A percentile compares a stretch with the other conserved stretches of the same genome.
These are phyloP conservation scores for Endotrypanum monterogeii DNA, from an alignment of 208 protist species.

Conservation along the genomic window DNA sequence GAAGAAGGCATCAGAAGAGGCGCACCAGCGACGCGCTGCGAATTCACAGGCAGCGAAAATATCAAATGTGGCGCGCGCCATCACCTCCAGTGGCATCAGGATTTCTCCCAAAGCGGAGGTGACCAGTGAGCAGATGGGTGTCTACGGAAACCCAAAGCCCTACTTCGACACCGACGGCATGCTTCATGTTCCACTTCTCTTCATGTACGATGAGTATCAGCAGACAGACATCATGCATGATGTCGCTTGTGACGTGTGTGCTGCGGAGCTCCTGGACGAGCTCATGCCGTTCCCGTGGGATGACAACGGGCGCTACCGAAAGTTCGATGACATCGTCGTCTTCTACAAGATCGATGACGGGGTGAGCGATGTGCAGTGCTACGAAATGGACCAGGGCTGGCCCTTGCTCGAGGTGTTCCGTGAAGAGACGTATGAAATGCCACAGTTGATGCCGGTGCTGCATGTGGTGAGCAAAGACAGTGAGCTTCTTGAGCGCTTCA, in stretches of 20 bases:
- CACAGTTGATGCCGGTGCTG: slow-evolving; percentile 71
- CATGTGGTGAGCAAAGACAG: slow-evolving; percentile 71
- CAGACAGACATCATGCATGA: slow-evolving; percentile 94
- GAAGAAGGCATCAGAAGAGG: slow-evolving; percentile 34
- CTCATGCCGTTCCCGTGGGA: slow-evolving; percentile 91
- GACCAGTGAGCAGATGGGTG: slow-evolving; percentile 82
- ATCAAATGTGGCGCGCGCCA: slow-evolving; percentile 63
- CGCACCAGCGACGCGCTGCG: slow-evolving; percentile 32
- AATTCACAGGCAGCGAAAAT: slow-evolving; percentile 55
- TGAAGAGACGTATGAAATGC: slow-evolving; percentile 74
- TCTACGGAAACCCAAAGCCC: slow-evolving; percentile 73
- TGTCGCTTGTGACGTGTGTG: slow-evolving; percentile 75
- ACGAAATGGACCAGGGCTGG: slow-evolving; percentile 66
- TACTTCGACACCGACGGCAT: slow-evolving; percentile 78
- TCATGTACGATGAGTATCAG: slow-evolving; percentile 94
- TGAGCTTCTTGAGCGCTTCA: slow-evolving; percentile 61
- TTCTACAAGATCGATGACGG: slow-evolving; percentile 89
- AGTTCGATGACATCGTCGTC: slow-evolving; percentile 64
- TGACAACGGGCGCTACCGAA: slow-evolving; percentile 55
- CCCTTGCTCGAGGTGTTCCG: slow-evolving; percentile 85
- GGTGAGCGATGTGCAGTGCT: slow-evolving; percentile 74
- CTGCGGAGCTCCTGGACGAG: slow-evolving; percentile 68
- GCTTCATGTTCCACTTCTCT: slow-evolving; percentile 91
- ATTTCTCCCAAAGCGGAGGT: slow-evolving; percentile 61
- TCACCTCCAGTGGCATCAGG: slow-evolving; percentile 69